These are phyloP conservation scores for Diaporthe ilicicola DNA, from an alignment of 2,329 filamentous ascomycete species.

Conservation along the genomic window DNA sequence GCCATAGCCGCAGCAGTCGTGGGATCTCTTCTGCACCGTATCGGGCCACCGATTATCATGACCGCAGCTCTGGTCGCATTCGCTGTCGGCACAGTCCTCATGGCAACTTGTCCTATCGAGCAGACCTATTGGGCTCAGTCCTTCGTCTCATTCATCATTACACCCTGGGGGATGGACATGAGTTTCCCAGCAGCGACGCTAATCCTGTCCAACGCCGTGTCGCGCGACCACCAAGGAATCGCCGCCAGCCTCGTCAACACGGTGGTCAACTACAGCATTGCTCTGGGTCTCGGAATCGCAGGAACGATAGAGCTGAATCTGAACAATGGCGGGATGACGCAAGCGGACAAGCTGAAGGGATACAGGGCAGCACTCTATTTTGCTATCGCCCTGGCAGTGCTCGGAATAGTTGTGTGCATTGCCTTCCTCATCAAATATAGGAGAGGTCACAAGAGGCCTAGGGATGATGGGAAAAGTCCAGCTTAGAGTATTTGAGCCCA, in stretches of 20 bases:
- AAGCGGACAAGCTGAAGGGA: conserved; percentile 29
- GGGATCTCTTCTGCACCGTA: conserved; percentile 42
- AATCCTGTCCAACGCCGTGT: conserved; percentile 52
- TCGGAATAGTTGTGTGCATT: conserved; percentile 32
- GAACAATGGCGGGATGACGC: conserved; percentile 35
- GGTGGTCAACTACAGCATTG: conserved; percentile 65
- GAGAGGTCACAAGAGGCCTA: background rate
- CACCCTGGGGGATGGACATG: conserved; percentile 63
- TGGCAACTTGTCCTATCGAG: conserved; percentile 47
- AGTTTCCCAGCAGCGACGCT: conserved; percentile 60
- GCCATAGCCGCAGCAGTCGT: conserved; percentile 43
- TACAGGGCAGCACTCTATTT: conserved; percentile 35
- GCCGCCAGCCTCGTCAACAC: conserved; percentile 58
- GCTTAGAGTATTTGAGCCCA: background rate
- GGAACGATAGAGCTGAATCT: conserved; percentile 59
- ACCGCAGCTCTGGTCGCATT: conserved; percentile 36
- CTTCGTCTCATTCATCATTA: conserved; percentile 56
- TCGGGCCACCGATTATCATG: conserved; percentile 40
- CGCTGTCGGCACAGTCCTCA: conserved; percentile 36
- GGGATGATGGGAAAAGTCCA: background rate
- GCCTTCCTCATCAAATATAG: conserved; percentile 29
- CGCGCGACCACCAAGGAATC: conserved; percentile 40
- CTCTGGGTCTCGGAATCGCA: conserved; percentile 61
- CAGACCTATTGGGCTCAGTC: conserved; percentile 63
- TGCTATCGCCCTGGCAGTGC: conserved; percentile 33